Evolutionary conservation across 75 land plant genomes (phyloP).

Genomic region (Cupressus sempervirens): DNA sequence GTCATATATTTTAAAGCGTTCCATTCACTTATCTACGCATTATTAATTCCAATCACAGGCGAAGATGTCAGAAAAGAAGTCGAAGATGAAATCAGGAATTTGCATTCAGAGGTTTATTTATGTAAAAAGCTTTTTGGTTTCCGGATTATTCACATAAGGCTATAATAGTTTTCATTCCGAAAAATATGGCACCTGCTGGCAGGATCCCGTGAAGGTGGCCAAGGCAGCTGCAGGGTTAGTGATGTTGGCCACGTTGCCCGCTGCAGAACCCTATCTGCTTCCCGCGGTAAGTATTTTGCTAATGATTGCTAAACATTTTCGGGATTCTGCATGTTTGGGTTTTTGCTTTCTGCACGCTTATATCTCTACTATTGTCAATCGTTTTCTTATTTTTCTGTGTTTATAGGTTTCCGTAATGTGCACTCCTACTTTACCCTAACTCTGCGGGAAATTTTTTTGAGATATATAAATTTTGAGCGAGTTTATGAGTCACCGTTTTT

Average conservation of each 20-base stretch:
- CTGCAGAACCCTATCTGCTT: constrained; percentile 5
- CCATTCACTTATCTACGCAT: background rate
- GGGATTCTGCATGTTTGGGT: background rate
- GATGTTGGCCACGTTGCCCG: constrained; percentile 7
- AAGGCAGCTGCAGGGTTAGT: constrained; percentile 6
- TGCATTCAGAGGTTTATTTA: constrained; percentile 3
- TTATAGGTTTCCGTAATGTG: background rate
- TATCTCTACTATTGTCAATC: background rate
- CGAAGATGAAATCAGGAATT: constrained; percentile 8
- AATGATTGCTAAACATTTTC: background rate
- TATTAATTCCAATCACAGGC: background rate
- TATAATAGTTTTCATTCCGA: no score
- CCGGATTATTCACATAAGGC: background rate
- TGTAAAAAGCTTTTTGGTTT: background rate
- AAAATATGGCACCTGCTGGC: background rate
- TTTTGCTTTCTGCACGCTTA: background rate
- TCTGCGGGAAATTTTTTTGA: background rate
- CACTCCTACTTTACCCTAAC: background rate
- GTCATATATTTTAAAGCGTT: background rate
- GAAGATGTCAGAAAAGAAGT: constrained; percentile 3
- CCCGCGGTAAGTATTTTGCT: background rate
- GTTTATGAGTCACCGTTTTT: background rate
- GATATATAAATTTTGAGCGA: background rate
- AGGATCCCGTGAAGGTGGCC: constrained; percentile 4
- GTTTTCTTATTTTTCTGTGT: background rate